Percentiles rank a stretch among this genome's conserved stretches.
Evolutionary conservation across 1,284 basidiomycete species (phyloP).

Genomic region (Pyrrhoderma noxium): DNA sequence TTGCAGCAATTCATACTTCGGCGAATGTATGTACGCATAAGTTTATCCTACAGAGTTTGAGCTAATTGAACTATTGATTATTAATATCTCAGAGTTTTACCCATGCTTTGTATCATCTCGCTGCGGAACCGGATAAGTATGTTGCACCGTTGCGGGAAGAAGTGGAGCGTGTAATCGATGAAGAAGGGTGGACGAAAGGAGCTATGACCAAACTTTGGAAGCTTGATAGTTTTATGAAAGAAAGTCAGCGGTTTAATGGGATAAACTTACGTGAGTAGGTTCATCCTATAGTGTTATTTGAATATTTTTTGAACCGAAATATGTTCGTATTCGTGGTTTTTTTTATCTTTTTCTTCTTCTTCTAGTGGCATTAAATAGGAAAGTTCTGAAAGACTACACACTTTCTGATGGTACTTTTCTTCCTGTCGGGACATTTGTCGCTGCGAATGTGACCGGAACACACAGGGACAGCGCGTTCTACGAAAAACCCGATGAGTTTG

Average conservation of each 20-base stretch:
- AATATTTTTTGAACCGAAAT: too few species aligned
- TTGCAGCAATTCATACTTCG: constrained; percentile 29
- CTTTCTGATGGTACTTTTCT: constrained; percentile 37
- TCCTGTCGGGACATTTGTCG: constrained; percentile 36
- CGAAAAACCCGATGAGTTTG: constrained; percentile 33
- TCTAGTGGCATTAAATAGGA: constrained; percentile 20
- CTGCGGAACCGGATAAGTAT: constrained; percentile 32
- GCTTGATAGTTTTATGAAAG: constrained; percentile 45
- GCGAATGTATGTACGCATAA: constrained; percentile 21
- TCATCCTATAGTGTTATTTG: neutral
- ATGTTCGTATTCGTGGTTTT: too few species aligned
- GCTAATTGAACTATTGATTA: constrained; percentile 23
- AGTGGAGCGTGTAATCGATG: constrained; percentile 29
- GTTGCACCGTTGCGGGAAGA: constrained; percentile 39
- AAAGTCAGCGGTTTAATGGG: constrained; percentile 34
- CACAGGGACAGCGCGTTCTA: constrained; percentile 38
- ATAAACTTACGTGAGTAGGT: constrained; percentile 21
- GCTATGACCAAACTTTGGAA: constrained; percentile 37
- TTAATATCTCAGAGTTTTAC: constrained; percentile 27
- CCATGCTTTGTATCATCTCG: constrained; percentile 35
- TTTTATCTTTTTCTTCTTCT: neutral
- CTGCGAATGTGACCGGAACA: constrained; percentile 34
- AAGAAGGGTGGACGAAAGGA: constrained; percentile 39
- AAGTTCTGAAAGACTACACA: constrained; percentile 29
- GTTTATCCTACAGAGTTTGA: constrained; percentile 7